Evolutionary conservation across 2,329 filamentous ascomycete genomes (phyloP).

Genomic region (Sclerotinia sclerotiorum): DNA sequence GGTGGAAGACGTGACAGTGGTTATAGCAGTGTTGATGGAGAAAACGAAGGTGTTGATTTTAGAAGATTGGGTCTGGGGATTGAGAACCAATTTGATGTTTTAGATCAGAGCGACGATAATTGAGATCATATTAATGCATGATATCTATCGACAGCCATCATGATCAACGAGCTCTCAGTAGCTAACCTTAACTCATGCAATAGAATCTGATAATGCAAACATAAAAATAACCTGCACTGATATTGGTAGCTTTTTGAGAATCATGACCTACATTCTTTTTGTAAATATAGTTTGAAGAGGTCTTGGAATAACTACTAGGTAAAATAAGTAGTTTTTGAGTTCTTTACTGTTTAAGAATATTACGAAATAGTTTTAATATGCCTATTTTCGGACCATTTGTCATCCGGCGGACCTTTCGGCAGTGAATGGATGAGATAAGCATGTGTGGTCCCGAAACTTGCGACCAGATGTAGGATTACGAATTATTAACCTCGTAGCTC

Average conservation of each 20-base stretch:
- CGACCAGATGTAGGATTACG: slow-evolving; percentile 8
- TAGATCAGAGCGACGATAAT: slow-evolving; percentile 10
- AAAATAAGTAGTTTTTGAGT: too few relatives aligned
- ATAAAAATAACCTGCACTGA: neutral
- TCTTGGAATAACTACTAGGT: too few relatives aligned
- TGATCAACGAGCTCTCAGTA: neutral
- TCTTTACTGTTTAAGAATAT: too few relatives aligned
- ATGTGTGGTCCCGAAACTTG: slow-evolving; percentile 1
- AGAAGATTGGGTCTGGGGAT: slow-evolving; percentile 32
- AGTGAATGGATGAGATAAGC: slow-evolving; percentile 6
- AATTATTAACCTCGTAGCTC: neutral
- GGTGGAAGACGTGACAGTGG: slow-evolving; percentile 24
- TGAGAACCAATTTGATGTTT: slow-evolving; percentile 33
- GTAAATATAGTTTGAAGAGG: too few relatives aligned
- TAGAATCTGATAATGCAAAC: neutral
- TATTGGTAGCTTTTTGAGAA: neutral
- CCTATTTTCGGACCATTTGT: neutral
- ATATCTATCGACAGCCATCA: neutral
- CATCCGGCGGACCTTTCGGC: neutral
- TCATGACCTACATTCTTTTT: too few relatives aligned
- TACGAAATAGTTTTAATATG: too few relatives aligned
- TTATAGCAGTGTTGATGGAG: slow-evolving; percentile 23
- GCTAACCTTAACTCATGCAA: neutral
- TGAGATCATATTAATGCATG: neutral
- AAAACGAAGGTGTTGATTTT: slow-evolving; percentile 29